phyloP scores from a whole-genome alignment of 345 rosid species.

The Moricandia arvensis region DNA sequence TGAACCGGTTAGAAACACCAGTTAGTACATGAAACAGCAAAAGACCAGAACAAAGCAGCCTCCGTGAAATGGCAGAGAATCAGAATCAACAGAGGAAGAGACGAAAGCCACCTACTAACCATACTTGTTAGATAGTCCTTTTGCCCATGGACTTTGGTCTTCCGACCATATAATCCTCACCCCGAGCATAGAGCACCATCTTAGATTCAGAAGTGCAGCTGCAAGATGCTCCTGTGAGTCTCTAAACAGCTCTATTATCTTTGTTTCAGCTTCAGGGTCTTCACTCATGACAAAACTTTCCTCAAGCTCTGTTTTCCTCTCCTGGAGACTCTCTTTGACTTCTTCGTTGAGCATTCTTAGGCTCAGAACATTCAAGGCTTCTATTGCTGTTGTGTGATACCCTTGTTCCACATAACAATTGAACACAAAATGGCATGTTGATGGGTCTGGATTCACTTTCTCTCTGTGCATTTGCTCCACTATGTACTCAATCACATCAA shows the following conservation, averaged over 20 bases:
- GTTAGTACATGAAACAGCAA: not conserved
- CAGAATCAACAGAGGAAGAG: not conserved
- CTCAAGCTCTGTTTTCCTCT: slow-evolving; percentile 48
- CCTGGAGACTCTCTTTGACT: slow-evolving; percentile 37
- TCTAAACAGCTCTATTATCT: slow-evolving; percentile 46
- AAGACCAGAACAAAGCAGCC: not conserved
- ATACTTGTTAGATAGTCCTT: slow-evolving; percentile 45
- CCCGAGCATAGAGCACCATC: slow-evolving; percentile 75
- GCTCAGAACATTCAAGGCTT: slow-evolving; percentile 75
- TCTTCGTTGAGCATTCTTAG: slow-evolving; percentile 61
- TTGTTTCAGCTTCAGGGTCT: slow-evolving; percentile 55
- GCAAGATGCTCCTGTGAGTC: slow-evolving; percentile 44
- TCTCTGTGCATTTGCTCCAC: slow-evolving; percentile 58
- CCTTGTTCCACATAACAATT: slow-evolving; percentile 44
- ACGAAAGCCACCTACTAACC: not conserved
- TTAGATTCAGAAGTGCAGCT: slow-evolving; percentile 58
- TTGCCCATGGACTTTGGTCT: slow-evolving; percentile 59
- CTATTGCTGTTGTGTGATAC: slow-evolving; percentile 50
- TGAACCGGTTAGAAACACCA: not conserved
- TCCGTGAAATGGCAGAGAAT: not conserved
- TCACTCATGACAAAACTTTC: slow-evolving; percentile 55
- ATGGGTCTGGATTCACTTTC: slow-evolving; percentile 63
- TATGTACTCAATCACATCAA: slow-evolving; percentile 62
- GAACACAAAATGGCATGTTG: slow-evolving; percentile 65
- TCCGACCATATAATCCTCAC: slow-evolving; percentile 58